Evolutionary conservation across 345 rosid genomes (phyloP).

Genomic region (Atalantia buxifolia): DNA sequence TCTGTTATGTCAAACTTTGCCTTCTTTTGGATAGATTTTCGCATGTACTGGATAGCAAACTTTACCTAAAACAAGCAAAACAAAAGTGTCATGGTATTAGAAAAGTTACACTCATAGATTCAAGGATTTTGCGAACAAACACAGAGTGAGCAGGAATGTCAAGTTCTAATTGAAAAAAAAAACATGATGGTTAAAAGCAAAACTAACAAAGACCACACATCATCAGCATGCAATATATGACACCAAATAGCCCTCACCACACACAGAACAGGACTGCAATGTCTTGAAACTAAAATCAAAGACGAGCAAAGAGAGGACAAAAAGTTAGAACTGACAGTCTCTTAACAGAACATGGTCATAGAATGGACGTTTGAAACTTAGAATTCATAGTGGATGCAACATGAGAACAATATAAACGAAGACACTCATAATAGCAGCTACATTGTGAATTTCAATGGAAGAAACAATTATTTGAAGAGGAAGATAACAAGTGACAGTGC

Average conservation of each 20-base stretch:
- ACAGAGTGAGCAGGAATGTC: neutral
- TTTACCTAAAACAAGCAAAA: constrained; percentile 57
- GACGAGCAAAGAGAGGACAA: neutral
- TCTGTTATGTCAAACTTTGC: constrained; percentile 83
- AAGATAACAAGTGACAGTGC: neutral
- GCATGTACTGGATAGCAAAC: constrained; percentile 86
- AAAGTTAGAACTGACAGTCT: neutral
- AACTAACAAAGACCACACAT: neutral
- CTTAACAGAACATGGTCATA: neutral
- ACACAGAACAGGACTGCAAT: neutral
- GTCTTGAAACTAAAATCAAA: neutral
- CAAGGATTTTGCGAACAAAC: neutral
- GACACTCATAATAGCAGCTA: neutral
- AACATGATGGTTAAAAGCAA: neutral
- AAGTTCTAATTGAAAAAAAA: neutral
- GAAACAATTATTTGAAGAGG: neutral
- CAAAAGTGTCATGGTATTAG: neutral
- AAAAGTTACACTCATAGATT: neutral
- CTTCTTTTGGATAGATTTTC: constrained; percentile 71
- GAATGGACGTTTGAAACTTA: neutral
- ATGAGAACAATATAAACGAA: neutral
- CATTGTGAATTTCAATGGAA: neutral
- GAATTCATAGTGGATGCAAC: neutral
- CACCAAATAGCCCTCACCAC: neutral
- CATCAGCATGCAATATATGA: neutral